Evolutionary conservation across 2,329 filamentous ascomycete species (phyloP).

Genomic region (Hypoxylon sp.): DNA sequence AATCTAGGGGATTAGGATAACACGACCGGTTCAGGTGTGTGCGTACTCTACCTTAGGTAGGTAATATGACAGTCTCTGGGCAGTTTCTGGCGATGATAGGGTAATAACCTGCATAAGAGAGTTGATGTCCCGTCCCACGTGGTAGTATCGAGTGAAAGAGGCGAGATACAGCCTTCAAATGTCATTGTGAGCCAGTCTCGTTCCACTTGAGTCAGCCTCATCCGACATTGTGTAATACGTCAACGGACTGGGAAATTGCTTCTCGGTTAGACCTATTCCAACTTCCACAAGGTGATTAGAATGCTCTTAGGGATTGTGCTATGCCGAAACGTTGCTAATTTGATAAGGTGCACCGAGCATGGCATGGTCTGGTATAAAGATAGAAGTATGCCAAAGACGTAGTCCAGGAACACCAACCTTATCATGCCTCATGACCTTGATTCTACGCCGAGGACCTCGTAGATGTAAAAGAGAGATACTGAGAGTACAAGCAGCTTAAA

Average conservation of each 20-base stretch:
- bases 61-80: neutral
- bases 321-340: neutral
- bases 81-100: neutral
- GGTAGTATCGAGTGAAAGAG: neutral
- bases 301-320: neutral
- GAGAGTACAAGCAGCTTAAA: neutral
- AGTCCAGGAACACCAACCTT: neutral
- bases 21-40: neutral
- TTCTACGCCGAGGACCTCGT: neutral
- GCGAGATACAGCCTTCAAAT: constrained; percentile 5
- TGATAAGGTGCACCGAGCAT: neutral
- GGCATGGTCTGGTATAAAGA: constrained; percentile 7
- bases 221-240: constrained; percentile 1
- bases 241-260: constrained; percentile 20
- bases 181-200: constrained; percentile 12
- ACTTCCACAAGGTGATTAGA: neutral
- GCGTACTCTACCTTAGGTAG: too few species aligned
- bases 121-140: too few species aligned
- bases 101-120: neutral
- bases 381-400: too few species aligned
- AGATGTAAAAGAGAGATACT: neutral
- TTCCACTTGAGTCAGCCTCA: constrained; percentile 17
- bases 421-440: neutral
- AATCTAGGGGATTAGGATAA: neutral
- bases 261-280: constrained; percentile 5